Evolutionary conservation across 345 rosid genomes (phyloP), one percentile per base, ranked within the genome.

Genomic region (Fremontodendron californicum): DNA sequence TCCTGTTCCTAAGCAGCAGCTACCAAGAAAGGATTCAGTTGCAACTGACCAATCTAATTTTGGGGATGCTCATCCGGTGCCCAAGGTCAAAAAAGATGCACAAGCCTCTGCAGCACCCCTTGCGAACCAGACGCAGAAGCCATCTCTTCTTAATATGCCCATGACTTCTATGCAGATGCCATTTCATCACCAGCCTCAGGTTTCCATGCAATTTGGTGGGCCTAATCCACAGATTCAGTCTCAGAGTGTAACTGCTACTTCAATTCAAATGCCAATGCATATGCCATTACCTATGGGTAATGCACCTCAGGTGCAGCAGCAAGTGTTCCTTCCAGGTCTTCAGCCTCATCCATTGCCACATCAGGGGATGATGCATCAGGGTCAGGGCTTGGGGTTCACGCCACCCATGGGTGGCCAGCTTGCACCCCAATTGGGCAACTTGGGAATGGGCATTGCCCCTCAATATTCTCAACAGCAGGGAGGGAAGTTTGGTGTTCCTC

Each of bases 321-420:
- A 87, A 71, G 77, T 91, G 81, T 93, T 79, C 84, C 87, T 92
- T 81, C 85, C 84, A 64, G 92, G 95, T 79, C 88, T 91, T 61
- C 93, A 88, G 43, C 78, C 88, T 11, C 98, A 90, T 81, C 90
- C 89, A 27, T 73, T 92, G 89, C 96, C 85, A 81, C 87, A 92
- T 77, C 99, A 89, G 80, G 91, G 95, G 72, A 87, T 92, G 80
- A 91, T 90, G 81, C 98, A 90, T 84, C 99, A 92, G 85, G 86
- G 90, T 13, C 98, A 89, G 84, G 90, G 94, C 73, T 77, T 92
- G 85, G 65, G 87, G 81, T 96, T 87, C 84, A 78, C 93, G 5
- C 27, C 87, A 73, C 89, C 89, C 29, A 84, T 93, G 85, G 90
- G 91, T 79, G 80, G 89, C 74, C 97, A 88, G 71, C 74, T 90